A percentile compares a stretch with the other conserved stretches of the same genome.
Conservation (phyloP, 2,329 filamentous ascomycete species). For the Ceratocystis harringtonii region DNA sequence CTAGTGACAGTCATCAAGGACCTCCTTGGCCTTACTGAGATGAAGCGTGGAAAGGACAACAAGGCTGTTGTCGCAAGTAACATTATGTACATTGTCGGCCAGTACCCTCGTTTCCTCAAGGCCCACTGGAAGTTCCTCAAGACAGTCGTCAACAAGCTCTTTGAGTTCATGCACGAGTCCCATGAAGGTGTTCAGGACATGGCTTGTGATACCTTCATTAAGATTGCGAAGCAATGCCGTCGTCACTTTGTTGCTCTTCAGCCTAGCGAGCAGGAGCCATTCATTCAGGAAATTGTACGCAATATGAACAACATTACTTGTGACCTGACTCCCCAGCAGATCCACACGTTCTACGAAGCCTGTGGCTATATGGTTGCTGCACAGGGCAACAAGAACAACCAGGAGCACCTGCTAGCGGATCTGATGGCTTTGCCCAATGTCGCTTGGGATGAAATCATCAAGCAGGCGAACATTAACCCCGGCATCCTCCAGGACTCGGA, state of each 20-base stretch:
- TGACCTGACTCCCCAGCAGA: conserved; percentile 88
- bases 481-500: conserved; percentile 79
- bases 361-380: conserved; percentile 99
- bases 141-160: conserved; percentile 98
- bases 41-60: conserved; percentile 99
- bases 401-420: conserved; percentile 80
- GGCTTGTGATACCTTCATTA: conserved; percentile 99
- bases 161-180: conserved; percentile 99
- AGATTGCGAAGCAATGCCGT: conserved; percentile 96
- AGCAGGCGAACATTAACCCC: conserved; percentile 69
- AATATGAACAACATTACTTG: conserved; percentile 92
- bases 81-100: conserved; percentile 99
- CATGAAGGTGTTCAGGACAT: conserved; percentile 99
- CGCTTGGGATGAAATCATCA: conserved; percentile 93
- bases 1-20: conserved; percentile 98
- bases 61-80: conserved; percentile 98
- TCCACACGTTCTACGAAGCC: conserved; percentile 97
- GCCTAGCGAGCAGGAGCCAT: conserved; percentile 84
- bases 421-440: conserved; percentile 87
- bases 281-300: conserved; percentile 95
- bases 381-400: conserved; percentile 85
- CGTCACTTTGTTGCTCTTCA: conserved; percentile 94
- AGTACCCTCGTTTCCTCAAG: conserved; percentile 95
- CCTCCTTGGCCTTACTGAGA: conserved; percentile 86
- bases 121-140: conserved; percentile 99